These are phyloP conservation scores for Lepiota subincarnata DNA, from an alignment of 768 basidiomycete species.

Conservation along the genomic window DNA sequence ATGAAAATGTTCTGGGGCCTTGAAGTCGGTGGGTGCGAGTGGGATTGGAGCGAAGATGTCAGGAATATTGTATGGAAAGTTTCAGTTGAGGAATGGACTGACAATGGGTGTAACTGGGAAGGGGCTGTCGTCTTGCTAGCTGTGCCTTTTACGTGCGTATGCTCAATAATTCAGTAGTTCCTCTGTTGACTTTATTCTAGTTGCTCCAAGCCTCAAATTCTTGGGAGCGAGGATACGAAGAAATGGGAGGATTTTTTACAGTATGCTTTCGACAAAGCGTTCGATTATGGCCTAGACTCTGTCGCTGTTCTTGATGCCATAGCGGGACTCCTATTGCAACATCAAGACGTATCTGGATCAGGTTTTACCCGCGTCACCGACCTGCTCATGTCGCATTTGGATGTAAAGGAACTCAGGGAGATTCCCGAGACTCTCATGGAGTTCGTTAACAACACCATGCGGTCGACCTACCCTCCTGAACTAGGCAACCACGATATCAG, in stretches of 20 bases:
- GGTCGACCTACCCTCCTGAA: constrained; percentile 63
- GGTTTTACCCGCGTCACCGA: constrained; percentile 54
- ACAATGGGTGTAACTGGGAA: constrained; percentile 49
- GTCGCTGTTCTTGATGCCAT: constrained; percentile 52
- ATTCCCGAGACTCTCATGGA: constrained; percentile 53
- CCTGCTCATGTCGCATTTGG: constrained; percentile 51
- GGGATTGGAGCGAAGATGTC: constrained; percentile 37
- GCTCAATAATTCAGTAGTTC: background rate
- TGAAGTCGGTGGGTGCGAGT: constrained; percentile 26
- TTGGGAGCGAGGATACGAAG: constrained; percentile 40
- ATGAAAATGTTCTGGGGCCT: constrained; percentile 54
- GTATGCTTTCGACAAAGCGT: constrained; percentile 47
- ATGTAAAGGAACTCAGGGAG: constrained; percentile 45
- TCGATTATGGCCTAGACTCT: constrained; percentile 57
- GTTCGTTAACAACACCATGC: constrained; percentile 57
- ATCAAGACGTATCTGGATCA: constrained; percentile 29
- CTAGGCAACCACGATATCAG: constrained; percentile 47
- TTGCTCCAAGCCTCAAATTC: constrained; percentile 2
- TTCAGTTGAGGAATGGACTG: constrained; percentile 54
- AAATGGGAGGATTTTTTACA: constrained; percentile 59
- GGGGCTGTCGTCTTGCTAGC: constrained; percentile 49
- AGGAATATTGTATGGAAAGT: constrained; percentile 53
- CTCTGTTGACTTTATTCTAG: constrained; percentile 11
- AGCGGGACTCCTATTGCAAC: constrained; percentile 40
- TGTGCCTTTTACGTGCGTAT: constrained; percentile 59